Evolutionary conservation across 2,329 filamentous ascomycete genomes (phyloP), one percentile per base, ranked within the genome.

Genomic region (Phaeosphaeria sp.): DNA sequence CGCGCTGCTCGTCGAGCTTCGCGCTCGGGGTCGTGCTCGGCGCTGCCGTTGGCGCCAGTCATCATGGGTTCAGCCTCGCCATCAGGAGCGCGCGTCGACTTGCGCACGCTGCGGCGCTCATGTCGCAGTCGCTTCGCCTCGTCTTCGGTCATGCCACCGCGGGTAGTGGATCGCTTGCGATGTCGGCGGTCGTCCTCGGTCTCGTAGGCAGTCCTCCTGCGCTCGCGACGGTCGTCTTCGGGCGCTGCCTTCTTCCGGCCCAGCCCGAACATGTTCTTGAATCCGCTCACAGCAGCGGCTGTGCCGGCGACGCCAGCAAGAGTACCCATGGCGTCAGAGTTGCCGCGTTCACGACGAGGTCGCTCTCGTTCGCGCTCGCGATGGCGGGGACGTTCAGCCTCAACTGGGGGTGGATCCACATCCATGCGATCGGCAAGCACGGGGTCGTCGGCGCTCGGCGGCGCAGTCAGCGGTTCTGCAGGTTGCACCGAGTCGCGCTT

Each of bases 281-380:
- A 75, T 21, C 85, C 84, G 55, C 80, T 78, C 54, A 83, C 83
- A 52, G 86, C 77, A 17, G 70, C 72, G 55, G 71, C 72, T 55
- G 67, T 69, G 30, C 68, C 66, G 25, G 69, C 69, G 33, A 73
- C 71, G 41, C 67, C 64, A 47, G 67, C 69, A 58, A 73, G 60
- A 18, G 71, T 68, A 69, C 88, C 90, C 72, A 86, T 89, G 2
- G 87, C 82, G 53, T 79, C 84, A 3, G 89, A 89, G 63, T 83
- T 86, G 39, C 87, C 85, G 87, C 47, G 88, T 67, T 36, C 84
- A 77, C 52, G 83, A 56, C 67, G 67, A 20, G 67, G 66, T 56
- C 67, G 63, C 50, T 71, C 67, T 79, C 63, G 71, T 48, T 65
- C 61, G 53, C 63, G 69, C 55, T 72, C 53, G 53, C 53, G 53